phyloP scores from a whole-genome alignment of 495 filamentous ascomycete species.

The Talaromyces proteolyticus region DNA sequence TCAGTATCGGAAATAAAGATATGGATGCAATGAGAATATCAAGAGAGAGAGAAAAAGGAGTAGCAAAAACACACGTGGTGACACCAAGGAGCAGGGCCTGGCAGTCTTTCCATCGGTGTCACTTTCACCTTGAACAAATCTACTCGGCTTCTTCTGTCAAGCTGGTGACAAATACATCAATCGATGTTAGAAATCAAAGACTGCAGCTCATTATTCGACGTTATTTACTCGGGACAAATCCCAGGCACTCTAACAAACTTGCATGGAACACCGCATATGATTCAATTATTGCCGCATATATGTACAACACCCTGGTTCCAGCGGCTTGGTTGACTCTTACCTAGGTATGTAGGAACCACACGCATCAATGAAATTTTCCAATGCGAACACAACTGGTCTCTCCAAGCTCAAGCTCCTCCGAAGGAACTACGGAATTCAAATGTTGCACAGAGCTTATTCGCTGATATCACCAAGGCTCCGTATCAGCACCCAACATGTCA shows the following conservation, averaged over 20 bases:
- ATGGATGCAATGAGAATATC: too few species aligned
- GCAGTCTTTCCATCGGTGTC: too few species aligned
- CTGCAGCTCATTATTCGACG: neutral
- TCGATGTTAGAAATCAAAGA: neutral
- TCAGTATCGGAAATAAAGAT: too few species aligned
- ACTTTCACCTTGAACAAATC: too few species aligned
- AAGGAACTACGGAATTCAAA: neutral
- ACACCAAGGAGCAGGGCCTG: too few species aligned
- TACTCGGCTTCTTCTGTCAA: too few species aligned
- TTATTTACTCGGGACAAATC: neutral
- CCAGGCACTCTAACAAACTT: neutral
- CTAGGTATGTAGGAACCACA: neutral
- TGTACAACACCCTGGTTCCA: neutral
- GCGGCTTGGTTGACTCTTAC: neutral
- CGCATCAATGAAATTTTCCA: neutral
- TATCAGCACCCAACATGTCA: too few species aligned
- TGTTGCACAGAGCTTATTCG: neutral
- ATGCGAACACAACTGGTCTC: neutral
- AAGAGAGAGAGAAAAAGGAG: too few species aligned
- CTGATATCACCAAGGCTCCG: neutral
- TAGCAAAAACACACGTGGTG: too few species aligned
- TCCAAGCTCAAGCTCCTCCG: neutral
- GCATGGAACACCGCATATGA: neutral
- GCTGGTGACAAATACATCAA: too few species aligned
- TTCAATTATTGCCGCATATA: neutral